Evolutionary conservation across 306 rosid genomes (phyloP).

Genomic region (Fagus sylvatica): DNA sequence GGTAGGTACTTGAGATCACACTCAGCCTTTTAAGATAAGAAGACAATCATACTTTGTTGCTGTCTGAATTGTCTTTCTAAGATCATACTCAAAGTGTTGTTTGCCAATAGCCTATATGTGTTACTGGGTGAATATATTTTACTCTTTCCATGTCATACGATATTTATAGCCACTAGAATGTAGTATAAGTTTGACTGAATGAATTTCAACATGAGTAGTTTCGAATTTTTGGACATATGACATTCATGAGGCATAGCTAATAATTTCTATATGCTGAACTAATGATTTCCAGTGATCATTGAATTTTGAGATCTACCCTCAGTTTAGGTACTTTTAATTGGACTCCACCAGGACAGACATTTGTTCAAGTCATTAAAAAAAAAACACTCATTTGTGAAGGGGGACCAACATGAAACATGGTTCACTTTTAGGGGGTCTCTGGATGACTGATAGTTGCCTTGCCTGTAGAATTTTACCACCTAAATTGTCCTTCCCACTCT

Average conservation of each 20-base stretch:
- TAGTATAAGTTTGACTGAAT: background rate
- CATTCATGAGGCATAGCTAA: background rate
- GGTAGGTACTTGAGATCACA: conserved; percentile 49
- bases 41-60: conserved; percentile 6
- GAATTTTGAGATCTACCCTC: background rate
- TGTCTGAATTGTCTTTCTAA: conserved; percentile 11
- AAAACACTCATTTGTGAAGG: background rate
- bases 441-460: background rate
- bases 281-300: background rate
- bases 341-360: background rate
- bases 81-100: background rate
- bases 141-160: background rate
- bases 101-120: background rate
- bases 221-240: background rate
- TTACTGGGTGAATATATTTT: background rate
- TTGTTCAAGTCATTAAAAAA: background rate
- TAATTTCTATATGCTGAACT: background rate
- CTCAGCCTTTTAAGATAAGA: conserved; percentile 19
- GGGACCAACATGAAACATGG: background rate
- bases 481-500: too few relatives aligned
- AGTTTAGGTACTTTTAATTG: background rate
- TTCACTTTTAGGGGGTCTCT: background rate
- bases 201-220: background rate
- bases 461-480: background rate
- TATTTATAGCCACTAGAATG: background rate